Base-by-base conservation (phyloP, 805 yeast genomes). In the Candida ortonii region DNA sequence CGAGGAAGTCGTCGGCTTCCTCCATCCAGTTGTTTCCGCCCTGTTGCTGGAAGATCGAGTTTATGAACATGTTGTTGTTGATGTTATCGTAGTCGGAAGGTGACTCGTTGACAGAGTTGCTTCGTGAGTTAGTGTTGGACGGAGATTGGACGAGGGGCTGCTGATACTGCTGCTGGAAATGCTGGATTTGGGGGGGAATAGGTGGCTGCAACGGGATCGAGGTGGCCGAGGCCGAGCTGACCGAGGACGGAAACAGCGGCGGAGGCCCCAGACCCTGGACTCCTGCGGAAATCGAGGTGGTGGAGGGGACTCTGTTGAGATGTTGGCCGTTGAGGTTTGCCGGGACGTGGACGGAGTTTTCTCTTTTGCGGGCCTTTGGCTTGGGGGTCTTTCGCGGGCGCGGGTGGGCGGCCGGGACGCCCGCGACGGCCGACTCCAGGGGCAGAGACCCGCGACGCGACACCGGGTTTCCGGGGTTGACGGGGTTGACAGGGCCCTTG, bases 21-120 rank as follows among this genome's bases (percentile, higher is more conserved):
- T 85, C 88, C 54, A 80, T 72, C 95, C 95, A 86, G 19, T 87
- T 89, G 21, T 80, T 77, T 17, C 88, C 83, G 47, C 84, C 93
- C 56, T 82, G 87, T 53, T 82, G 87, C 54, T 82, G 87, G 60
- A 84, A 78, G 46, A 84, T 82, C 13, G 68, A 68, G 48, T 81
- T 65, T 17, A 62, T 59, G 36, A 62, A 61, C 34, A 47, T 36
- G 15, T 44, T 56, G 44, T 51, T 60, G 46, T 43, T 54, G 34
- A 45, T 28, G 3, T 41, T 22, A 20, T 54, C 59, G 2, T 52
- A 44, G 30, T 44, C 52, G 4, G 50, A 33, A 14, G 58, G 57
- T 18, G 57, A 49, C 7, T 41, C 42, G 22, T 43, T 35, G 27
- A 26, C 39, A 11, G 41, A 50, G 34, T 33, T 42, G 19, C 36